Evolutionary conservation across 768 basidiomycete genomes (phyloP).

Genomic region (Amyloporia xantha): DNA sequence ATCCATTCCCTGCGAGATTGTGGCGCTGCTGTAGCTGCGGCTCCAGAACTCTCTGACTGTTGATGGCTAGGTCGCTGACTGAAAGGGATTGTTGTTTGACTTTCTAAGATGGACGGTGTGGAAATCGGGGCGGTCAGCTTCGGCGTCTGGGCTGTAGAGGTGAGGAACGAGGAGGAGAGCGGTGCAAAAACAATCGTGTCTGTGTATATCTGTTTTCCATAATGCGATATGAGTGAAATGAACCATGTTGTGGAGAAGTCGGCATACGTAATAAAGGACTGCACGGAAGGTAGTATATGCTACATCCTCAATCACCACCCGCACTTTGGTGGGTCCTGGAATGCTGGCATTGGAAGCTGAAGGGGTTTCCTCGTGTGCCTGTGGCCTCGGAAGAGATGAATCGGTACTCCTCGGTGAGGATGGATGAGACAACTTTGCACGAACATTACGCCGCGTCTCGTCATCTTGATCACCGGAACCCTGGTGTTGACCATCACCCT

Average conservation of each 20-base stretch:
- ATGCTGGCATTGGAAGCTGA: slow-evolving; percentile 7
- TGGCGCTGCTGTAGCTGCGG: slow-evolving; percentile 16
- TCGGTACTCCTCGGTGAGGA: slow-evolving; percentile 27
- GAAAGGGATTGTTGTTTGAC: slow-evolving; percentile 24
- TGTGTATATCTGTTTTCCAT: slow-evolving; percentile 79
- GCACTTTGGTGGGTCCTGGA: slow-evolving; percentile 44
- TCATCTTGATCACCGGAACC: slow-evolving; percentile 7
- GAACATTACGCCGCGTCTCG: slow-evolving; percentile 24
- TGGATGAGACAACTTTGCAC: slow-evolving; percentile 30
- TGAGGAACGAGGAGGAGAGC: slow-evolving; percentile 60
- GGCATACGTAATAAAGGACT: slow-evolving; percentile 65
- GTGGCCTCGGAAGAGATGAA: background rate
- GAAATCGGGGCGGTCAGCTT: slow-evolving; percentile 3
- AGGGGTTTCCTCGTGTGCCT: no score
- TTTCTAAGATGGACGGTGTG: slow-evolving; percentile 22
- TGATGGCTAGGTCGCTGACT: slow-evolving; percentile 10
- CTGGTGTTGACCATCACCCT: background rate
- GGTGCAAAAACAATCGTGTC: slow-evolving; percentile 82
- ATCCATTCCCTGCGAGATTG: slow-evolving; percentile 64
- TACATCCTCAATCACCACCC: slow-evolving; percentile 48
- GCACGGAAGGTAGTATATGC: slow-evolving; percentile 60
- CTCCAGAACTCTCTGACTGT: slow-evolving; percentile 12
- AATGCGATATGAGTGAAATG: no score
- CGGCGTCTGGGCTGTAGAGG: slow-evolving; percentile 6
- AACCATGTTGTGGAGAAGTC: background rate